Percentiles rank a stretch among this genome's conserved stretches.
Conservation (phyloP, 352 stramenopile genomes). For the Phytophthora tentaculata region DNA sequence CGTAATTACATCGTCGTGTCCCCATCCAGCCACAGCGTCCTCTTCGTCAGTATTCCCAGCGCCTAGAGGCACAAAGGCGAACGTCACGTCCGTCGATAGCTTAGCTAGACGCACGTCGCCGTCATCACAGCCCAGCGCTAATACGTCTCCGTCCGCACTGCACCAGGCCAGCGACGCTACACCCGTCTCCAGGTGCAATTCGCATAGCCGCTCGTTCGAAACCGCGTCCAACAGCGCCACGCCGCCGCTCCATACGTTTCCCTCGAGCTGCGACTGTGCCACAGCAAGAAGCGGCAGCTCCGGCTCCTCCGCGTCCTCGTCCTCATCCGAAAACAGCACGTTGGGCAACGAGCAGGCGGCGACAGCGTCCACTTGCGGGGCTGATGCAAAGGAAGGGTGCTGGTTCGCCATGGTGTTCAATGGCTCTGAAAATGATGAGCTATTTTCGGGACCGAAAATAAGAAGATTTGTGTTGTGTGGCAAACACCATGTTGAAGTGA, state of each 20-base stretch:
- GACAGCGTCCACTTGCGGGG: slow-evolving; percentile 55
- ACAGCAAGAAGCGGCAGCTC: slow-evolving; percentile 59
- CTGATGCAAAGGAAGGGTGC: slow-evolving; percentile 34
- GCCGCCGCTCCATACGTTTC: slow-evolving; percentile 76
- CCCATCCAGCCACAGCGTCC: slow-evolving; percentile 30
- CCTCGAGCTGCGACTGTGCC: slow-evolving; percentile 74
- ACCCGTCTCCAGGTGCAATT: slow-evolving; percentile 50
- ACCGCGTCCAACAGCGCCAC: slow-evolving; percentile 57
- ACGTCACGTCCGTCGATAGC: slow-evolving; percentile 44
- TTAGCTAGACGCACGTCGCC: slow-evolving; percentile 66
- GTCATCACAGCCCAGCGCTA: slow-evolving; percentile 75
- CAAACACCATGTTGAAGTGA: slow-evolving; percentile 26
- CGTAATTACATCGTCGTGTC: slow-evolving; percentile 80
- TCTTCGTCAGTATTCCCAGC: background rate
- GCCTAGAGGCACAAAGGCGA: slow-evolving; percentile 47
- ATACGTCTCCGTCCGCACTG: slow-evolving; percentile 48
- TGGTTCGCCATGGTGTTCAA: slow-evolving; percentile 13
- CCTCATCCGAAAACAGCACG: slow-evolving; percentile 31
- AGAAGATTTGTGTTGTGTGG: slow-evolving; percentile 9
- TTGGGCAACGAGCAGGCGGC: slow-evolving; percentile 39
- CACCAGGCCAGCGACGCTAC: slow-evolving; percentile 66
- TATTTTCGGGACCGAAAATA: background rate
- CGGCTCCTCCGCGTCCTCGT: slow-evolving; percentile 25
- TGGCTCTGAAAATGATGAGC: background rate
- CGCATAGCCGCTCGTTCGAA: slow-evolving; percentile 51